These are phyloP conservation scores for Tetradesmus lagerheimii DNA, from an alignment of 139 green algal genomes.

Conservation along the genomic window DNA sequence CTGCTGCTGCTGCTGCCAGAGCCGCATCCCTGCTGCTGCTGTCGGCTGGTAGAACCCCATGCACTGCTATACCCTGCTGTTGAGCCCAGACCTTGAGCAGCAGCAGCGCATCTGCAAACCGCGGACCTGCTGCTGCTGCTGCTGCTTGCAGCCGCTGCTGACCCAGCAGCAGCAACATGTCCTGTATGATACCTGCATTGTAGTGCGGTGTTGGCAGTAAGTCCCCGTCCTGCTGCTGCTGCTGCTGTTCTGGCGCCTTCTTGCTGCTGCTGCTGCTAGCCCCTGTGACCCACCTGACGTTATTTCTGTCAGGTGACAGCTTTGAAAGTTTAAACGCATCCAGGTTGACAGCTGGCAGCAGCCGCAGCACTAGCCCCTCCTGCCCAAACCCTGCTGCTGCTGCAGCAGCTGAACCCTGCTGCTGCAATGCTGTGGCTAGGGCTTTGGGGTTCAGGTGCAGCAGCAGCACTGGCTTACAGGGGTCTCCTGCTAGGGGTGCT, in stretches of 20 bases:
- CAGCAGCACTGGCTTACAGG: conserved; percentile 66
- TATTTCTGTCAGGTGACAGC: conserved; percentile 69
- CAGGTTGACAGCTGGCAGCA: conserved; percentile 48
- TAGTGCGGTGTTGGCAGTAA: conserved; percentile 77
- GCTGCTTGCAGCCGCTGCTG: conserved; percentile 48
- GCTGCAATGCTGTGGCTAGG: conserved; percentile 31
- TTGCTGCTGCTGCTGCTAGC: conserved; percentile 30
- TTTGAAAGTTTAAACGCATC: conserved; percentile 64
- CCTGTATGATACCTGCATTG: conserved; percentile 75
- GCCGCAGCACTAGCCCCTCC: conserved; percentile 51
- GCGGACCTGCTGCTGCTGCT: conserved; percentile 28
- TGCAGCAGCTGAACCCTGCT: conserved; percentile 7
- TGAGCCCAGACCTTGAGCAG: conserved; percentile 83
- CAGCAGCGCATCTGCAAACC: conserved; percentile 64
- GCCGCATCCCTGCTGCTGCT: conserved; percentile 47
- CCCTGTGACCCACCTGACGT: conserved; percentile 51
- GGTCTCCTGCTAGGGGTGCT: conserved; percentile 59
- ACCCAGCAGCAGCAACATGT: conserved; percentile 54
- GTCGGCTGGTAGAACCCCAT: background rate
- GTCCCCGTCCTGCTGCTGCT: conserved; percentile 38
- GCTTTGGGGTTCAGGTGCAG: conserved; percentile 33
- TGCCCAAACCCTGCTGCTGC: conserved; percentile 25
- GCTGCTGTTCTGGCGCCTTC: background rate
- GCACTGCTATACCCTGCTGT: background rate
- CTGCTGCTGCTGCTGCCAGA: background rate